phyloP scores from a whole-genome alignment of 768 basidiomycete genomes.

The Asterophora parasitica region DNA sequence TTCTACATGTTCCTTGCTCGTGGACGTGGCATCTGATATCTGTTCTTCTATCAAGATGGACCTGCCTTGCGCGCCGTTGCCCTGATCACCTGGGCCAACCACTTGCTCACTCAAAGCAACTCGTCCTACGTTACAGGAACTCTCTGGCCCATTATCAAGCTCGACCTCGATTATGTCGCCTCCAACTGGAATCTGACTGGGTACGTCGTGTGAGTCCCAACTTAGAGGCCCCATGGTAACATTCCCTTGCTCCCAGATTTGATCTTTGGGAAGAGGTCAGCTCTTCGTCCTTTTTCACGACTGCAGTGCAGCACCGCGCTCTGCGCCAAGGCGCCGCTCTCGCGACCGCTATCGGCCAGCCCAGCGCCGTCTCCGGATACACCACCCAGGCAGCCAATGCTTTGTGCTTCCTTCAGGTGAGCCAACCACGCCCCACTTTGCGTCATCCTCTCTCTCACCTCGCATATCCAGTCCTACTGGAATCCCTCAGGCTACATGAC shows the following conservation, averaged over 20 bases:
- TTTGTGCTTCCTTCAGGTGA: conserved; percentile 75
- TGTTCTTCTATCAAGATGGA: conserved; percentile 43
- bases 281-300: conserved; percentile 79
- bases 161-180: conserved; percentile 73
- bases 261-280: conserved; percentile 75
- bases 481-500: conserved; percentile 60
- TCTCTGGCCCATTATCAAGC: conserved; percentile 68
- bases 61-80: conserved; percentile 68
- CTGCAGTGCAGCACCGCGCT: conserved; percentile 73
- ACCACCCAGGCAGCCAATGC: conserved; percentile 54
- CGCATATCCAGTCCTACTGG: conserved; percentile 60
- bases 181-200: conserved; percentile 63
- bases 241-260: conserved; percentile 38
- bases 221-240: conserved; percentile 19
- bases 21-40: background rate
- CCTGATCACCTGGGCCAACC: conserved; percentile 65
- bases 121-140: conserved; percentile 39
- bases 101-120: conserved; percentile 45
- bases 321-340: conserved; percentile 64
- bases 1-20: background rate
- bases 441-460: background rate
- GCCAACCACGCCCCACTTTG: background rate
- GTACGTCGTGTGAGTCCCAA: conserved; percentile 17
- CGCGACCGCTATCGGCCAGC: conserved; percentile 54
- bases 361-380: conserved; percentile 41